These are phyloP conservation scores for Pholiota conissans DNA, from an alignment of 768 basidiomycete species.

Conservation along the genomic window DNA sequence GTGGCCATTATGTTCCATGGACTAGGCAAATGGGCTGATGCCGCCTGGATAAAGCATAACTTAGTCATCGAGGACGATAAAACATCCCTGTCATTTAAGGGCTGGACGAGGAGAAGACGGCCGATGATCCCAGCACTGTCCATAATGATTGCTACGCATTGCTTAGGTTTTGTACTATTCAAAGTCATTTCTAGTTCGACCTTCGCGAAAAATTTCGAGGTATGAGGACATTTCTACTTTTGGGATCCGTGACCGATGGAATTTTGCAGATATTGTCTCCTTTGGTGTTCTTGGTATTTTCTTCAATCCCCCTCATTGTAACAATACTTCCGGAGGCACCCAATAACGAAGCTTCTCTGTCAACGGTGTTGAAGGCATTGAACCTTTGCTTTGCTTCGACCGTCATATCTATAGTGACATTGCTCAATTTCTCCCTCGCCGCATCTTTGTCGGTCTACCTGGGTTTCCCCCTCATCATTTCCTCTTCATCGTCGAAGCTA, in stretches of 20 bases:
- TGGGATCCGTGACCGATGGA: background rate
- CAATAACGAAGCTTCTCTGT: constrained; percentile 32
- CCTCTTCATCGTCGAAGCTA: constrained; percentile 28
- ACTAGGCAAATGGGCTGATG: constrained; percentile 67
- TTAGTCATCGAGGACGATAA: constrained; percentile 17
- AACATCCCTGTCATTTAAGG: constrained; percentile 4
- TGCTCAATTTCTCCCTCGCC: constrained; percentile 93
- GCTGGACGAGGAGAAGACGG: constrained; percentile 50
- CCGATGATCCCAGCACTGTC: constrained; percentile 53
- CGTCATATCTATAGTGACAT: constrained; percentile 79
- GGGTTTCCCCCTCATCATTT: constrained; percentile 60
- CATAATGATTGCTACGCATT: constrained; percentile 59
- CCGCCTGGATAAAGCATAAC: constrained; percentile 48
- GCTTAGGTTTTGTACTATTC: constrained; percentile 54
- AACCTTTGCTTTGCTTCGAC: constrained; percentile 85
- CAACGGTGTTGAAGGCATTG: constrained; percentile 62
- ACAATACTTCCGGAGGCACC: constrained; percentile 27
- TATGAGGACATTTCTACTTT: constrained; percentile 22
- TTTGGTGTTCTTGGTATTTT: constrained; percentile 28
- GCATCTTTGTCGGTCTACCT: constrained; percentile 65
- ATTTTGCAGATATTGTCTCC: constrained; percentile 21
- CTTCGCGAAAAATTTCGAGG: constrained; percentile 42
- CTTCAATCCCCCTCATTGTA: constrained; percentile 31
- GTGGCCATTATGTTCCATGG: constrained; percentile 86
- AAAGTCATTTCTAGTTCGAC: constrained; percentile 40